A percentile compares a stretch with the other conserved stretches of the same genome.
phyloP scores from a whole-genome alignment of 2,329 filamentous ascomycete genomes.

The Leptographium flavum region DNA sequence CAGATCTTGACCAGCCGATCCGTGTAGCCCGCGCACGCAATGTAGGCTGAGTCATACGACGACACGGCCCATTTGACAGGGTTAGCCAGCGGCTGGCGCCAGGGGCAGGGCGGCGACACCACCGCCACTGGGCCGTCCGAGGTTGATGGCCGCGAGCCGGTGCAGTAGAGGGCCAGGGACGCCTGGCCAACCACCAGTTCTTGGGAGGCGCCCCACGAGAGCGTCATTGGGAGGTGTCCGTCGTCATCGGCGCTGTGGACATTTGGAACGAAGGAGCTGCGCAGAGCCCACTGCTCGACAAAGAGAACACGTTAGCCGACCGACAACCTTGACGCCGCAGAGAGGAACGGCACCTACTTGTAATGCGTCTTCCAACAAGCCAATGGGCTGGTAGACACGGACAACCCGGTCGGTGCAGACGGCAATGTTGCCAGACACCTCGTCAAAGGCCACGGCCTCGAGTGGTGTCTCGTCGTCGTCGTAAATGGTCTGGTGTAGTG shows the following conservation, averaged over 20 bases:
- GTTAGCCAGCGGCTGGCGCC: slow-evolving; percentile 62
- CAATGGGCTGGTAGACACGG: slow-evolving; percentile 67
- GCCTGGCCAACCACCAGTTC: slow-evolving; percentile 70
- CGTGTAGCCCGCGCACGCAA: slow-evolving; percentile 65
- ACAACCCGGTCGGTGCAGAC: slow-evolving; percentile 52
- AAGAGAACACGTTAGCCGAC: not conserved
- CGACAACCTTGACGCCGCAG: not conserved
- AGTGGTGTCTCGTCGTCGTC: slow-evolving; percentile 56
- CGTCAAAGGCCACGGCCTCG: slow-evolving; percentile 68
- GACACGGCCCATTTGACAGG: slow-evolving; percentile 60
- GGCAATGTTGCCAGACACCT: slow-evolving; percentile 72
- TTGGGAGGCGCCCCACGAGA: slow-evolving; percentile 80
- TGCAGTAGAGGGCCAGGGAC: slow-evolving; percentile 53
- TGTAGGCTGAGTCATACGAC: slow-evolving; percentile 75
- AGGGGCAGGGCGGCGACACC: slow-evolving; percentile 32
- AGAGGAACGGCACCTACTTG: slow-evolving; percentile 41
- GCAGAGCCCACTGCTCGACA: slow-evolving; percentile 43
- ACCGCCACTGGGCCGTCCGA: not conserved
- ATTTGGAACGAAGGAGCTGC: slow-evolving; percentile 27
- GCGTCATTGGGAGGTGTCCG: slow-evolving; percentile 21
- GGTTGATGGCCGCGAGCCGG: slow-evolving; percentile 28
- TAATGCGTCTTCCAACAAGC: slow-evolving; percentile 52
- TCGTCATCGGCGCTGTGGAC: slow-evolving; percentile 21
- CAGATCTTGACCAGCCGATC: slow-evolving; percentile 87
- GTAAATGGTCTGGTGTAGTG: slow-evolving; percentile 80